These are phyloP conservation scores for Tulasnella sp. DNA, from an alignment of 768 basidiomycete species.

Conservation along the genomic window DNA sequence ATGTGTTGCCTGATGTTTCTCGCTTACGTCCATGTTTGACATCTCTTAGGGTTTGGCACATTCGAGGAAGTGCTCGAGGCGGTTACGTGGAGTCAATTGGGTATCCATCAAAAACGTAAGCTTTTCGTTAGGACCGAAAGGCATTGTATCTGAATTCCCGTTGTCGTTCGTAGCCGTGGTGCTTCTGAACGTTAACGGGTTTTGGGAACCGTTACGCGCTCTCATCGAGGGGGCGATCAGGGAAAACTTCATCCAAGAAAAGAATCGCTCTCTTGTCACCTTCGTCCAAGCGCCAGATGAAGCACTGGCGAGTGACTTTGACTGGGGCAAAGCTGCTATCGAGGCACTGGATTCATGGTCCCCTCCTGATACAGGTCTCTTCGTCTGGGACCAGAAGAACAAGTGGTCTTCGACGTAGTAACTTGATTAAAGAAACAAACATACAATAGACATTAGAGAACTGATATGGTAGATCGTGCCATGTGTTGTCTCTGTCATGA, in stretches of 20 bases:
- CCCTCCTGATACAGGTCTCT: constrained; percentile 32
- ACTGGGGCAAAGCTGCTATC: constrained; percentile 75
- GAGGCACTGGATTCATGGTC: constrained; percentile 62
- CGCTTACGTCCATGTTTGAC: too few species aligned
- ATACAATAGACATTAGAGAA: neutral
- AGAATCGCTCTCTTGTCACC: constrained; percentile 59
- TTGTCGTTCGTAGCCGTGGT: constrained; percentile 59
- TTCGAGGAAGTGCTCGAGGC: constrained; percentile 96
- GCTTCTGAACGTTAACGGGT: constrained; percentile 78
- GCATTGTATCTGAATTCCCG: too few species aligned
- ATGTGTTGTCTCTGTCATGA: neutral
- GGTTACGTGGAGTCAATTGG: constrained; percentile 89
- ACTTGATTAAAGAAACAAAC: neutral
- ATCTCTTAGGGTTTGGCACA: constrained; percentile 90
- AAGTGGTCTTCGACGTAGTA: neutral
- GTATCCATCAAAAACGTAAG: constrained; percentile 77
- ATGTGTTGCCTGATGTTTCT: too few species aligned
- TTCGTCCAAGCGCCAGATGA: constrained; percentile 61
- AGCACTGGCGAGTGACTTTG: constrained; percentile 51
- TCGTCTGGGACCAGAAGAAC: neutral
- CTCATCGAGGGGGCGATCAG: constrained; percentile 64
- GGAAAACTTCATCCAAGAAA: constrained; percentile 68
- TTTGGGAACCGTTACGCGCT: constrained; percentile 73
- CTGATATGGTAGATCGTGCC: neutral
- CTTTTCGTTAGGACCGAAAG: too few species aligned